These are phyloP conservation scores for Trypanosoma cruzi DNA, from an alignment of 208 protist genomes.

Conservation along the genomic window DNA sequence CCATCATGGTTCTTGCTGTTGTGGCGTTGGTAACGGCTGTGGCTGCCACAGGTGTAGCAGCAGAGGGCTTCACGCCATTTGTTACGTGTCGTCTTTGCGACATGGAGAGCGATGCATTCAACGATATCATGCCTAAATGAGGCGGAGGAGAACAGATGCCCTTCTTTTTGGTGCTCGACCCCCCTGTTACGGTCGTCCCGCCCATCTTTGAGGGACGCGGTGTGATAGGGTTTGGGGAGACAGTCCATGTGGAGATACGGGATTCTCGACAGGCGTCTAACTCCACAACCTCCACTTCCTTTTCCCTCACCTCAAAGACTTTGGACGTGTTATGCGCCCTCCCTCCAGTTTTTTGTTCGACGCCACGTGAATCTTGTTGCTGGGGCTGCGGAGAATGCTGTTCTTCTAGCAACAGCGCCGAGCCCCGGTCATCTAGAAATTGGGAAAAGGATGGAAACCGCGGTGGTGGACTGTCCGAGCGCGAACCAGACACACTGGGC, in stretches of 20 bases:
- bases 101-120: neutral
- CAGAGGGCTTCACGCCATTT: neutral
- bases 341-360: neutral
- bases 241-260: neutral
- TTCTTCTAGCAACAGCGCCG: constrained; percentile 23
- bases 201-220: neutral
- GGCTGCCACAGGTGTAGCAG: neutral
- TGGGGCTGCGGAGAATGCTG: neutral
- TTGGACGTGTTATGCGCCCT: neutral
- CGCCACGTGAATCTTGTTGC: neutral
- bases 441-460: constrained; percentile 80
- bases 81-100: neutral
- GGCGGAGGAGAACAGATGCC: constrained; percentile 7
- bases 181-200: neutral
- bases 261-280: neutral
- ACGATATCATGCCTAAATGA: neutral
- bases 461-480: constrained; percentile 69
- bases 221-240: neutral
- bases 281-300: constrained; percentile 15
- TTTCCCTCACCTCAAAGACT: neutral
- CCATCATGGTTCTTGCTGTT: neutral
- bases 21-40: neutral
- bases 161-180: neutral
- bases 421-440: constrained; percentile 66
- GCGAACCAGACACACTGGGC: constrained; percentile 24